Percentiles rank a stretch among this genome's conserved stretches.
Evolutionary conservation across 2,329 filamentous ascomycete genomes (phyloP).

Genomic region (Trichoderma arundinaceum): DNA sequence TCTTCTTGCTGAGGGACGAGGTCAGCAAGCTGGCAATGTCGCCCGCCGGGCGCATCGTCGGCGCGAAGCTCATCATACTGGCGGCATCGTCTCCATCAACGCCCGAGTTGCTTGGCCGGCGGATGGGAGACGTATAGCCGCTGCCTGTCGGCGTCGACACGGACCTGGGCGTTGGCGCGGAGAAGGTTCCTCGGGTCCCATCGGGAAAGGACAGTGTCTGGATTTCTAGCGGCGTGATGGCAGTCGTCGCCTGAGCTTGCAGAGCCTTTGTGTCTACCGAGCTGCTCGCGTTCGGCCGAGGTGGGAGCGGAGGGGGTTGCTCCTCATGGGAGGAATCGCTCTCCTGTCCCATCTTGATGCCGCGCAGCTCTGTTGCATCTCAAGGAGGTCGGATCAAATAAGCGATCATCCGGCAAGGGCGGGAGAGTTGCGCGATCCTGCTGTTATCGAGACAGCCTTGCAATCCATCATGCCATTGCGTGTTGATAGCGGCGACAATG

Average conservation of each 20-base stretch:
- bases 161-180: slow-evolving; percentile 46
- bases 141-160: slow-evolving; percentile 49
- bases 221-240: slow-evolving; percentile 80
- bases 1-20: slow-evolving; percentile 70
- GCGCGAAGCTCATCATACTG: slow-evolving; percentile 70
- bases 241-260: slow-evolving; percentile 78
- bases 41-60: slow-evolving; percentile 65
- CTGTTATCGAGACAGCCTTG: slow-evolving; percentile 12
- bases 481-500: slow-evolving; percentile 18
- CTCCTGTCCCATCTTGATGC: slow-evolving; percentile 41
- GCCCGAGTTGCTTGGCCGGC: slow-evolving; percentile 40
- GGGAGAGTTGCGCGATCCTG: slow-evolving; percentile 16
- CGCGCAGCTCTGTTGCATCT: slow-evolving; percentile 39
- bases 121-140: slow-evolving; percentile 49
- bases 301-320: slow-evolving; percentile 61
- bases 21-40: slow-evolving; percentile 84
- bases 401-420: slow-evolving; percentile 12
- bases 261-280: slow-evolving; percentile 49
- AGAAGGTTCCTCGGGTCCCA: slow-evolving; percentile 68
- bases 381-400: slow-evolving; percentile 31
- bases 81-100: slow-evolving; percentile 66
- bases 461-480: slow-evolving; percentile 31
- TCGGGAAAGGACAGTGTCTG: slow-evolving; percentile 77
- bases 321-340: slow-evolving; percentile 48
- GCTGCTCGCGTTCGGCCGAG: slow-evolving; percentile 51